phyloP scores from a whole-genome alignment of 2,329 filamentous ascomycete species.

The Claviceps africana region DNA sequence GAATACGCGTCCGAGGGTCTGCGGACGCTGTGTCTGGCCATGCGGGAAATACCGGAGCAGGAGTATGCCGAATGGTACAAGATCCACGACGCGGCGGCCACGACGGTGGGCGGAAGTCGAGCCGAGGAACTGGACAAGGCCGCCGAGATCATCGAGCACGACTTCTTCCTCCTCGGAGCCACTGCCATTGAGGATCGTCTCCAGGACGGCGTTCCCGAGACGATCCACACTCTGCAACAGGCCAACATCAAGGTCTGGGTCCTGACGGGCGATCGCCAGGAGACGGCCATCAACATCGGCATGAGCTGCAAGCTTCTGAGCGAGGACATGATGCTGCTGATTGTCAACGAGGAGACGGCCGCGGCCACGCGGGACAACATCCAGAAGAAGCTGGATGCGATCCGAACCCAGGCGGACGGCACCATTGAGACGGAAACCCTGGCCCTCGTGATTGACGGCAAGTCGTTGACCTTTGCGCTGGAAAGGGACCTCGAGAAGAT shows the following conservation, averaged over 20 bases:
- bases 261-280: conserved; percentile 89
- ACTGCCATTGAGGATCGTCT: conserved; percentile 95
- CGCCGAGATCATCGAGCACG: conserved; percentile 84
- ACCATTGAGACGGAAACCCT: conserved; percentile 72
- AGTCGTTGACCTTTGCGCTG: conserved; percentile 82
- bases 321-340: conserved; percentile 95
- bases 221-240: conserved; percentile 90
- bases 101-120: conserved; percentile 82
- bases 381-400: conserved; percentile 83
- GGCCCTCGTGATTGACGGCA: conserved; percentile 89
- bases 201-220: conserved; percentile 95
- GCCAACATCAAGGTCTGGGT: conserved; percentile 99
- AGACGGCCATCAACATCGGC: conserved; percentile 98
- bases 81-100: conserved; percentile 76
- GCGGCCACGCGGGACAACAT: conserved; percentile 74
- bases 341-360: conserved; percentile 81
- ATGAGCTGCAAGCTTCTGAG: conserved; percentile 99
- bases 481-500: conserved; percentile 88
- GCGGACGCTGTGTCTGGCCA: conserved; percentile 83
- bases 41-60: conserved; percentile 81
- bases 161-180: conserved; percentile 80
- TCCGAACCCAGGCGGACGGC: conserved; percentile 66
- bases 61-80: conserved; percentile 81
- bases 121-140: conserved; percentile 95
- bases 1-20: conserved; percentile 96